A percentile compares a stretch with the other conserved stretches of the same genome.
Evolutionary conservation across 352 stramenopile species (phyloP).

Genomic region (Phytopythium mirpurense): DNA sequence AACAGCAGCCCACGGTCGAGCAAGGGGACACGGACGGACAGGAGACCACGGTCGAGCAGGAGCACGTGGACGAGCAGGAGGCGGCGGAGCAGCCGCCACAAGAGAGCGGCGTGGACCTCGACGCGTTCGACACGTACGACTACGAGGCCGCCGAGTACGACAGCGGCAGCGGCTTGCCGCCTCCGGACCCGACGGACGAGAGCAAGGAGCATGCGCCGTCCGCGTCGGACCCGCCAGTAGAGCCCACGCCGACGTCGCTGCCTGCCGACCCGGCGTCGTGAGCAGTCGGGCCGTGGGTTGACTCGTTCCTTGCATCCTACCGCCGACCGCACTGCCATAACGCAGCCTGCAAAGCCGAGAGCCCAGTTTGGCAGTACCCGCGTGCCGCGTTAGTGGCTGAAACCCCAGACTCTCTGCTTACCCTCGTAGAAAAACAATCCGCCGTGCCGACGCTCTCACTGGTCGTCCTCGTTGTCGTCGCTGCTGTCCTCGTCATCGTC

Average conservation of each 20-base stretch:
- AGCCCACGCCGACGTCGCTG: no score
- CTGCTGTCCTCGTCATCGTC: slow-evolving; percentile 25
- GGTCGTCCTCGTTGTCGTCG: slow-evolving; percentile 26
- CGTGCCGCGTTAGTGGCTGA: neutral
- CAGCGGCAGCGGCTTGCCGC: slow-evolving; percentile 12
- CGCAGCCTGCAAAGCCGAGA: no score
- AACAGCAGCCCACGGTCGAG: no score
- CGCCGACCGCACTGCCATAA: no score
- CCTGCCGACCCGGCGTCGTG: neutral
- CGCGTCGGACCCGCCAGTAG: neutral
- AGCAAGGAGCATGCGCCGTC: neutral
- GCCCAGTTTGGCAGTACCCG: no score
- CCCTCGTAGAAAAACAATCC: slow-evolving; percentile 4
- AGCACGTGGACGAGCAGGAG: neutral
- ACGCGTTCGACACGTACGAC: slow-evolving; percentile 21
- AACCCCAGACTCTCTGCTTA: neutral
- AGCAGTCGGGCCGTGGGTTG: no score
- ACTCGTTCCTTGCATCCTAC: no score
- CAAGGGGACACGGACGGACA: no score
- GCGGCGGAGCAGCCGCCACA: neutral
- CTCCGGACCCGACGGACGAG: slow-evolving; percentile 12
- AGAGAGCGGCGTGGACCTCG: slow-evolving; percentile 9
- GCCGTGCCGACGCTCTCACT: neutral
- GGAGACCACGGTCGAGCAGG: no score
- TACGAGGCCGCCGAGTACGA: slow-evolving; percentile 13